Conservation (phyloP, 1,284 basidiomycete species). For the Leucoagaricus sp. region DNA sequence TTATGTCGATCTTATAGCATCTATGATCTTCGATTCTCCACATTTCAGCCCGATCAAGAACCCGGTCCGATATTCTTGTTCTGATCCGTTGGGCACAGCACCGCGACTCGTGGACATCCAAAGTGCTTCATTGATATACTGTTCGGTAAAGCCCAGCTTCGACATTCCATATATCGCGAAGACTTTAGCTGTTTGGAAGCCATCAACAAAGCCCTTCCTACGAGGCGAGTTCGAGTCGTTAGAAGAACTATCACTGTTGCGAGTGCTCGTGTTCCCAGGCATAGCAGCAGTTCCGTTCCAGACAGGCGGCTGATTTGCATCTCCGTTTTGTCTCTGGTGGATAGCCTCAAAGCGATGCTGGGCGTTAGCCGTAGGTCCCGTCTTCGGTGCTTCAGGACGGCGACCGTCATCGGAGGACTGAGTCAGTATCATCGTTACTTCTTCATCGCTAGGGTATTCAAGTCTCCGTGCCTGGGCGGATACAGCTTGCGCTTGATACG, state of each 20-base stretch:
- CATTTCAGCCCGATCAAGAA: conserved; percentile 50
- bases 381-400: background rate
- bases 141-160: conserved; percentile 64
- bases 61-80: conserved; percentile 44
- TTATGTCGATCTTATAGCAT: background rate
- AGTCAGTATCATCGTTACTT: conserved; percentile 6
- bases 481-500: conserved; percentile 6
- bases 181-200: conserved; percentile 59
- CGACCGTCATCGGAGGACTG: background rate
- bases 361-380: background rate
- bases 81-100: conserved; percentile 40
- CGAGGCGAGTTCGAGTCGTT: background rate
- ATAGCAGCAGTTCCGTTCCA: conserved; percentile 11
- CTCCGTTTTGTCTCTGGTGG: conserved; percentile 5
- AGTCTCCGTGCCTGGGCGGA: background rate
- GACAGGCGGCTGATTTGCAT: background rate
- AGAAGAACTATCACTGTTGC: background rate
- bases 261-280: conserved; percentile 21
- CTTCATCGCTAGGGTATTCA: conserved; percentile 10
- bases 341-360: conserved; percentile 21
- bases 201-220: conserved; percentile 61
- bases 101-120: conserved; percentile 32
- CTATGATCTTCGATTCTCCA: conserved; percentile 30
- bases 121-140: conserved; percentile 59
- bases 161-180: conserved; percentile 60